Evolutionary conservation across 495 filamentous ascomycete genomes (phyloP).

Genomic region (Glarea lozoyensis): DNA sequence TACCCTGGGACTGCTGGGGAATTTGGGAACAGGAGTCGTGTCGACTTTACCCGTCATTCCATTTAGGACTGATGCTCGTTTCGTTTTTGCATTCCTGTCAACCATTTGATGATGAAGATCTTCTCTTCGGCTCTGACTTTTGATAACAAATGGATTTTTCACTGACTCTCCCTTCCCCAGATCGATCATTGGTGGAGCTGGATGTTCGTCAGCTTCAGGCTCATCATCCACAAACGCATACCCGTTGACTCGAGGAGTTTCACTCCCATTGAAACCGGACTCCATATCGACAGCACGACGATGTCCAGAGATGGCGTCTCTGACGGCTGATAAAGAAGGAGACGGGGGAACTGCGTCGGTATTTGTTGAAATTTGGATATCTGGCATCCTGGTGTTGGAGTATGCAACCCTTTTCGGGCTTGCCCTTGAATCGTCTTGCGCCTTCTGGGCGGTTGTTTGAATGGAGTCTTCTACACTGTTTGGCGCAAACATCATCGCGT

Average conservation of each 20-base stretch:
- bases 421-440: slow-evolving; percentile 62
- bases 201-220: slow-evolving; percentile 28
- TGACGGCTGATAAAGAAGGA: slow-evolving; percentile 75
- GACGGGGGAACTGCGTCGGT: slow-evolving; percentile 48
- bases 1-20: slow-evolving; percentile 63
- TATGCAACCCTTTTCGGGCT: slow-evolving; percentile 72
- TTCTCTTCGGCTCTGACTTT: slow-evolving; percentile 69
- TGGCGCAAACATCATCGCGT: slow-evolving; percentile 83
- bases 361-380: slow-evolving; percentile 20
- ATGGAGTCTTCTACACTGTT: slow-evolving; percentile 58
- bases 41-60: slow-evolving; percentile 48
- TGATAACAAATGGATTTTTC: slow-evolving; percentile 76
- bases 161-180: slow-evolving; percentile 53
- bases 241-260: slow-evolving; percentile 84
- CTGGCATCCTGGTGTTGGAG: slow-evolving; percentile 69
- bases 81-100: slow-evolving; percentile 67
- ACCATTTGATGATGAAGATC: slow-evolving; percentile 85
- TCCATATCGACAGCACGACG: slow-evolving; percentile 57
- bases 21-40: slow-evolving; percentile 57
- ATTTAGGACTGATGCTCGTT: slow-evolving; percentile 40
- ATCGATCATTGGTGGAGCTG: slow-evolving; percentile 17
- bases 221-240: slow-evolving; percentile 93
- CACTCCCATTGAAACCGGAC: slow-evolving; percentile 50
- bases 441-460: slow-evolving; percentile 57
- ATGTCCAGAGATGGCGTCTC: slow-evolving; percentile 77